These are phyloP conservation scores for Postia placenta DNA, from an alignment of 768 basidiomycete species.

Conservation along the genomic window DNA sequence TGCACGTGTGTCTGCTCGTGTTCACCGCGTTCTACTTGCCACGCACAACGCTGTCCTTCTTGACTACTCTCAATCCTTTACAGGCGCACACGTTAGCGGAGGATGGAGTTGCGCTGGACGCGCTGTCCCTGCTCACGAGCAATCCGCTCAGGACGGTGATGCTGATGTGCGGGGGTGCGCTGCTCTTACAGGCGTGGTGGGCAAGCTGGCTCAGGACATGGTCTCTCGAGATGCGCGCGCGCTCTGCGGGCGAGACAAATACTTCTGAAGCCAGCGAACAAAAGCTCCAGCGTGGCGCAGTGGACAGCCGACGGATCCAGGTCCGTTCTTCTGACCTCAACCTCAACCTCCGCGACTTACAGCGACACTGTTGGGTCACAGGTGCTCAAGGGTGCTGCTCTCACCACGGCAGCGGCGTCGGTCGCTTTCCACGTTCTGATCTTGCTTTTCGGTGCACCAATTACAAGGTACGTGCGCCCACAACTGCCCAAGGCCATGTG, in stretches of 20 bases:
- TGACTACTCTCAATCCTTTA: slow-evolving; percentile 20
- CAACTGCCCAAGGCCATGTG: no score
- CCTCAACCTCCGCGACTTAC: background rate
- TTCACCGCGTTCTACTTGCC: slow-evolving; percentile 72
- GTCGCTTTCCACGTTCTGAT: slow-evolving; percentile 41
- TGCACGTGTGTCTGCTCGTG: slow-evolving; percentile 57
- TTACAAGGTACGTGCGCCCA: no score
- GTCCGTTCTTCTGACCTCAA: no score
- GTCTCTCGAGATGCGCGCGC: slow-evolving; percentile 8
- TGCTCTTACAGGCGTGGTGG: slow-evolving; percentile 34
- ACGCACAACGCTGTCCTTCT: slow-evolving; percentile 43
- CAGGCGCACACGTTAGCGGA: slow-evolving; percentile 10
- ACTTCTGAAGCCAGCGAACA: slow-evolving; percentile 8
- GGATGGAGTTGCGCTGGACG: background rate
- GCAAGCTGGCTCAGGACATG: slow-evolving; percentile 27
- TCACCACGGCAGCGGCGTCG: slow-evolving; percentile 46
- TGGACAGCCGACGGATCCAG: slow-evolving; percentile 9
- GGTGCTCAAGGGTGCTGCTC: slow-evolving; percentile 46
- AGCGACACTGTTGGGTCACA: slow-evolving; percentile 24
- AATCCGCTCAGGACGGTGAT: slow-evolving; percentile 30
- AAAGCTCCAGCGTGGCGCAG: slow-evolving; percentile 12
- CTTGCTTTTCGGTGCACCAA: slow-evolving; percentile 72
- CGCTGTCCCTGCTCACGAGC: slow-evolving; percentile 33
- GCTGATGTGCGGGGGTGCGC: slow-evolving; percentile 31
- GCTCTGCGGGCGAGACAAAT: background rate